Percentiles rank a stretch among this genome's conserved stretches.
phyloP scores from a whole-genome alignment of 306 rosid genomes.

The Corylus avellana region DNA sequence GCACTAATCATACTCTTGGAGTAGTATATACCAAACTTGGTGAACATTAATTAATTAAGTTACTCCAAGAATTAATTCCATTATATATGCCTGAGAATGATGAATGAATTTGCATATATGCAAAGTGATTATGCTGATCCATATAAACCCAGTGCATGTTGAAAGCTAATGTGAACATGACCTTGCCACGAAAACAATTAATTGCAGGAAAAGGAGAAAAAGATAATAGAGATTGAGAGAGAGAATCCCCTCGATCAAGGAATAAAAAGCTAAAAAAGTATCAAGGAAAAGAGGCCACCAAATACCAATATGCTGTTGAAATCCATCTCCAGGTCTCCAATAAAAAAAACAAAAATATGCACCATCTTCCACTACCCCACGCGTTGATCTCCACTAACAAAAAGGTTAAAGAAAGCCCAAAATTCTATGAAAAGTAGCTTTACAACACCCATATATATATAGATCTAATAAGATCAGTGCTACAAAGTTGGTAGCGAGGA shows the following conservation, averaged over 20 bases:
- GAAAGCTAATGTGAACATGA: no score
- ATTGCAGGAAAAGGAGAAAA: constrained; percentile 14
- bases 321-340: constrained; percentile 18
- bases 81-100: background rate
- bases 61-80: background rate
- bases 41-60: background rate
- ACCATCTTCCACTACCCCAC: constrained; percentile 20
- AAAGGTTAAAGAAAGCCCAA: background rate
- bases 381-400: constrained; percentile 29
- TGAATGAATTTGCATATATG: no score
- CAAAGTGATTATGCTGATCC: no score
- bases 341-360: constrained; percentile 24
- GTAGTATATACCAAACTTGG: background rate
- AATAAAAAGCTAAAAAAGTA: constrained; percentile 45
- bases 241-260: constrained; percentile 34
- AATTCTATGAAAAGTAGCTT: constrained; percentile 2
- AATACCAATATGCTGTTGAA: constrained; percentile 12
- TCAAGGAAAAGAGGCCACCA: constrained; percentile 19
- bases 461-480: constrained; percentile 15
- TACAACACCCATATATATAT: constrained; percentile 29
- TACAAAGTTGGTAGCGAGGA: constrained; percentile 9
- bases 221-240: constrained; percentile 10
- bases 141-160: no score
- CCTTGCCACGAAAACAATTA: constrained; percentile 6
- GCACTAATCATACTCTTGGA: no score